phyloP scores from a whole-genome alignment of 2,329 filamentous ascomycete species.

The Macrophomina phaseolina region DNA sequence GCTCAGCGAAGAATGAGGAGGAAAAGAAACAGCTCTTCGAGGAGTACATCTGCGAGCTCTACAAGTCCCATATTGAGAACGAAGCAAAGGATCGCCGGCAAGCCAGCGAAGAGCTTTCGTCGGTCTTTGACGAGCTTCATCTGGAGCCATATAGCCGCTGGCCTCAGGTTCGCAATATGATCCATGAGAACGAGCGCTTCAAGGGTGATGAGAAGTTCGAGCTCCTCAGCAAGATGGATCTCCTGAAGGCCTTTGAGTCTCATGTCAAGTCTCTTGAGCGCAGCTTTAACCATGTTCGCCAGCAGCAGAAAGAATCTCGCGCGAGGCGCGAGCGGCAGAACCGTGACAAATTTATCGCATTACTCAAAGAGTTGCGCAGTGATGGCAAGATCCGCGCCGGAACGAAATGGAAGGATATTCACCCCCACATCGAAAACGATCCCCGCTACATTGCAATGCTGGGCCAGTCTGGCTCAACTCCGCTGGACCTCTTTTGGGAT shows the following conservation, averaged over 20 bases:
- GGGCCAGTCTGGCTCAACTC: slow-evolving; percentile 81
- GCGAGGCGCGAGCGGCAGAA: slow-evolving; percentile 83
- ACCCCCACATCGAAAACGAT: slow-evolving; percentile 77
- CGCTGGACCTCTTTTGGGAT: slow-evolving; percentile 95
- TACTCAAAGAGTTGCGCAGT: slow-evolving; percentile 75
- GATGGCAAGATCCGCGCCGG: slow-evolving; percentile 86
- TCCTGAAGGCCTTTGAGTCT: slow-evolving; percentile 90
- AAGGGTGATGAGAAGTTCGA: slow-evolving; percentile 85
- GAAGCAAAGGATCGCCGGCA: slow-evolving; percentile 75
- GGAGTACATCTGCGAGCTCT: slow-evolving; percentile 87
- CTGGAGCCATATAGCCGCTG: slow-evolving; percentile 94
- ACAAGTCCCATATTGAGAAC: slow-evolving; percentile 77
- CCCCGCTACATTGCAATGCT: slow-evolving; percentile 82
- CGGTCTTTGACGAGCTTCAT: slow-evolving; percentile 77
- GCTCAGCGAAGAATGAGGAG: slow-evolving; percentile 83
- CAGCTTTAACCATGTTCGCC: slow-evolving; percentile 86
- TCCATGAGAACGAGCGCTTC: slow-evolving; percentile 78
- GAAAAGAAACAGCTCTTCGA: slow-evolving; percentile 91
- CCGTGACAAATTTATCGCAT: slow-evolving; percentile 77
- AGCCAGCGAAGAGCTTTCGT: slow-evolving; percentile 82
- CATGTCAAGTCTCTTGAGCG: slow-evolving; percentile 94
- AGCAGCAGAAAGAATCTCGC: slow-evolving; percentile 83
- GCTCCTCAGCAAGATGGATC: slow-evolving; percentile 82
- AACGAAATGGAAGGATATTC: slow-evolving; percentile 85
- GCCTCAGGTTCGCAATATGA: slow-evolving; percentile 84